These are phyloP conservation scores for Paspalum notatum DNA, from an alignment of 176 grass and related monocot species.

Conservation along the genomic window DNA sequence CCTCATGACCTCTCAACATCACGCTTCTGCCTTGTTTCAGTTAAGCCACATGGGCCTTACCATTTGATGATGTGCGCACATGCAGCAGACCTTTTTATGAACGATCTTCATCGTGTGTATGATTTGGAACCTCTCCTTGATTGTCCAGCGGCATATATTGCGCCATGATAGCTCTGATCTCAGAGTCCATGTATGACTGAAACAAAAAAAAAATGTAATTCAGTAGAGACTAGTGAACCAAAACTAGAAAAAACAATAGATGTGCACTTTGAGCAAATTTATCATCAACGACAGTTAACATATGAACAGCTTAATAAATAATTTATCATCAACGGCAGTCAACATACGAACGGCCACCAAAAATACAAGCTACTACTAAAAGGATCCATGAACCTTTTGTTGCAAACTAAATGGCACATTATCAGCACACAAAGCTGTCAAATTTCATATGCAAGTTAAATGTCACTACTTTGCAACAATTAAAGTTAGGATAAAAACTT, in stretches of 20 bases:
- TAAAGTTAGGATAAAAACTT: background rate
- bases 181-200: slow-evolving; percentile 80
- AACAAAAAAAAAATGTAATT: slow-evolving; percentile 8
- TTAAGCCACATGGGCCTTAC: background rate
- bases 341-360: background rate
- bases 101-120: slow-evolving; percentile 45
- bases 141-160: slow-evolving; percentile 72
- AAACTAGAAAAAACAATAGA: background rate
- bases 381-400: background rate
- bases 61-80: background rate
- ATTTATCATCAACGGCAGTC: no score
- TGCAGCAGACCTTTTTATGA: no score
- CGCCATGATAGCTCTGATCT: slow-evolving; percentile 76
- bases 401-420: background rate
- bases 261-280: background rate
- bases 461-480: background rate
- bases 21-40: background rate
- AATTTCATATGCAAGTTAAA: slow-evolving; percentile 5
- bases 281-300: background rate
- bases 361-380: background rate
- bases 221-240: slow-evolving; percentile 8
- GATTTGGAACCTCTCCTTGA: slow-evolving; percentile 61
- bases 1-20: no score
- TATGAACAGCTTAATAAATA: background rate
- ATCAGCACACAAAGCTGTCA: slow-evolving; percentile 16